A percentile compares a stretch with the other conserved stretches of the same genome.
phyloP scores from a whole-genome alignment of 23 red algal genomes.

The Chondrus crispus region DNA sequence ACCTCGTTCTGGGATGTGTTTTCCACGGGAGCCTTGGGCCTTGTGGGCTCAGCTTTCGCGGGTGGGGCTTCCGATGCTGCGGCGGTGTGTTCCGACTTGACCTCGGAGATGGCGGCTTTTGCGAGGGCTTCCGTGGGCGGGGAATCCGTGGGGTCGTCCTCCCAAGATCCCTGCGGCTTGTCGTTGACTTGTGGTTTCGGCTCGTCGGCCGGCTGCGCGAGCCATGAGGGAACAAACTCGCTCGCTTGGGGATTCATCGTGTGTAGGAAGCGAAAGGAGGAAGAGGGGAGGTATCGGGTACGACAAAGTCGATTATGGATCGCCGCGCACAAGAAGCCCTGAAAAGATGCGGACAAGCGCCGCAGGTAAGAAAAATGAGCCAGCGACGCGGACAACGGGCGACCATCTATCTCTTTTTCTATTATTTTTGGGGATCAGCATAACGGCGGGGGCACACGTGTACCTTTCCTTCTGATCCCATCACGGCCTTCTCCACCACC shows the following conservation, averaged over 20 bases:
- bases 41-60: not conserved
- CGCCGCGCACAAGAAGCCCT: too few species aligned
- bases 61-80: not conserved
- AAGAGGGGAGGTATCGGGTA: not conserved
- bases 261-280: not conserved
- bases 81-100: not conserved
- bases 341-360: too few species aligned
- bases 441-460: too few species aligned
- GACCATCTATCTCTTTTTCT: too few species aligned
- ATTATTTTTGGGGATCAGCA: too few species aligned
- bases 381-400: too few species aligned
- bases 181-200: not conserved
- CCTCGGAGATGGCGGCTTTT: not conserved
- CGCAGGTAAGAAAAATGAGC: too few species aligned
- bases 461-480: too few species aligned
- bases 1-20: not conserved
- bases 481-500: too few species aligned
- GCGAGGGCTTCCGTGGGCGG: not conserved
- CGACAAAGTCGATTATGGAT: too few species aligned
- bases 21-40: not conserved
- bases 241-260: conserved; percentile 68
- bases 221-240: conserved; percentile 75
- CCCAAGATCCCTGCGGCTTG: conserved; percentile 19
- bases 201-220: not conserved
- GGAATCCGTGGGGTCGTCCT: conserved; percentile 27